A percentile compares a stretch with the other conserved stretches of the same genome.
Conservation (phyloP, 495 filamentous ascomycete species). For the Letharia lupina region DNA sequence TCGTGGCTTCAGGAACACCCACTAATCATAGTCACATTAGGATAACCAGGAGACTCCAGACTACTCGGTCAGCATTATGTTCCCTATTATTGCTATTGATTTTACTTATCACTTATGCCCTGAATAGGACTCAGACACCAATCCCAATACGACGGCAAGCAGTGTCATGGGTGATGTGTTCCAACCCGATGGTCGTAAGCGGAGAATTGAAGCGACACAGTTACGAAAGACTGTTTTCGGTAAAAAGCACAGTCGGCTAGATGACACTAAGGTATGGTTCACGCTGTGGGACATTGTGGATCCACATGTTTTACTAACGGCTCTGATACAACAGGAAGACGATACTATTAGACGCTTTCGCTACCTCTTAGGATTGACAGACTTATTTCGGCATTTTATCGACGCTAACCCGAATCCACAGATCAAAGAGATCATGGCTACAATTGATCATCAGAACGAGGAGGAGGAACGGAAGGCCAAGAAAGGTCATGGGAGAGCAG, state of each 20-base stretch:
- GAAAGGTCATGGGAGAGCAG: conserved; percentile 66
- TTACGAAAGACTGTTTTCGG: conserved; percentile 84
- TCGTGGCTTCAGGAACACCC: not conserved
- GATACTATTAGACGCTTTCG: conserved; percentile 92
- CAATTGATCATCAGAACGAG: conserved; percentile 87
- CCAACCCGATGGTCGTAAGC: conserved; percentile 67
- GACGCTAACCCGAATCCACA: conserved; percentile 89
- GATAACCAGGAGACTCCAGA: conserved; percentile 74
- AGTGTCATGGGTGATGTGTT: conserved; percentile 67
- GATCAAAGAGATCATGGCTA: conserved; percentile 81
- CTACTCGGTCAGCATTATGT: conserved; percentile 48
- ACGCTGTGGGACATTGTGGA: not conserved
- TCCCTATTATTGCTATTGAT: not conserved
- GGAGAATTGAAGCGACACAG: conserved; percentile 74
- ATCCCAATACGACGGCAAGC: conserved; percentile 84
- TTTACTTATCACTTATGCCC: not conserved
- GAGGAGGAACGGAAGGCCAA: conserved; percentile 59
- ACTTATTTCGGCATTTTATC: conserved; percentile 98
- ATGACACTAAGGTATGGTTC: conserved; percentile 72
- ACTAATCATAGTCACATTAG: conserved; percentile 33
- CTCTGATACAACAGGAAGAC: conserved; percentile 58
- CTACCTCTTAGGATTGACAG: conserved; percentile 90
- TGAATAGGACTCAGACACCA: conserved; percentile 73
- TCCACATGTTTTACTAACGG: conserved; percentile 21
- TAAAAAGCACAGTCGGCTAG: conserved; percentile 85